Base-by-base conservation (phyloP, 257 asterid genomes). In the Penstemon barbatus region DNA sequence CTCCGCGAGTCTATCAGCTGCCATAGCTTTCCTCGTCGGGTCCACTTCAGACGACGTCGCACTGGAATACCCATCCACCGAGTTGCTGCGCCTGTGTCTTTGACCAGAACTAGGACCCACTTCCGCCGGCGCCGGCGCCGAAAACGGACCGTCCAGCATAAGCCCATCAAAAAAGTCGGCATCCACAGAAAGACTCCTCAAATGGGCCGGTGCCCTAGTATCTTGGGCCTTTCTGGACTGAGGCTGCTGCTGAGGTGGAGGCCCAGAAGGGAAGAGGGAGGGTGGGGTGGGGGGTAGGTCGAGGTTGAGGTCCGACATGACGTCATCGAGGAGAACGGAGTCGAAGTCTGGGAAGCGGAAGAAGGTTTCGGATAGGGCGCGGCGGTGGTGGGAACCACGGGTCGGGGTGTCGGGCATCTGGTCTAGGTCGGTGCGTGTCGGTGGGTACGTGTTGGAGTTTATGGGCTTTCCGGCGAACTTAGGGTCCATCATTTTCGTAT, bases 331-430 rank as follows among this genome's bases (percentile, higher is more conserved):
- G 61, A 84, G 77, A 73, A 85, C 76, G 61, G 87, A 94, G 74
- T 89, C 95, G 65, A 85, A 73, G 80, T 85, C 92, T 0, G 88
- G 86, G 80, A 86, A 84, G 1, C 92, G 97, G 86, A 83, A 86
- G 80, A 89, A 87, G 72, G 91, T 86, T 75, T 92, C 98, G 7
- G 98, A 92, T 19, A 83, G 97, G 68, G 96, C 85, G 2, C 97
- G 90, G 65, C 98, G 98, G 82, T 91, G 97, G 82, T 72, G 78
- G 67, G 81, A 60, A 61, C 86, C 70, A 0, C 94, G 90, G 44
- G 83, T 80, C 3, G 95, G 96, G 33, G 90, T 84, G 52, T 91
- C 91, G 12, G 86, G 80, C 88, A 91, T 85, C 85, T 84, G 95
- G 77, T 89, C 96, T 40, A 91, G 75, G 79, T 85, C 95, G 0